Evolutionary conservation across 768 basidiomycete genomes (phyloP).

Genomic region (Russula sp.): DNA sequence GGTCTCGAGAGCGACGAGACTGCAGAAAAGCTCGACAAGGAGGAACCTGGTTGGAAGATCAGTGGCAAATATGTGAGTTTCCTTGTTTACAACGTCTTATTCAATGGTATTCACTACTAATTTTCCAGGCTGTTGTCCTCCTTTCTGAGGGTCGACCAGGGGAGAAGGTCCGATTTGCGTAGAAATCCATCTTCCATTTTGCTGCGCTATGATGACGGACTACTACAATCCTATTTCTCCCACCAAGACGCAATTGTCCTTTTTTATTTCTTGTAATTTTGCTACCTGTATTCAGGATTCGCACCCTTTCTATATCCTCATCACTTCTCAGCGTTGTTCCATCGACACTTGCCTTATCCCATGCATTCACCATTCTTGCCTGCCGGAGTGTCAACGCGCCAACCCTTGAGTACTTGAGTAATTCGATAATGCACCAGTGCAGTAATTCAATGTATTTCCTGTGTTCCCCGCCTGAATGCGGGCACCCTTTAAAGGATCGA

Average conservation of each 20-base stretch:
- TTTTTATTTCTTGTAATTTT: constrained; percentile 14
- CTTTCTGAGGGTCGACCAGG: constrained; percentile 84
- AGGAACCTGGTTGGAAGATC: constrained; percentile 94
- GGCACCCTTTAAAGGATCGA: neutral
- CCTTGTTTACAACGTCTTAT: neutral
- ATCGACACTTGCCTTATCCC: neutral
- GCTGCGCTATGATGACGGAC: neutral
- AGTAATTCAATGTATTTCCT: neutral
- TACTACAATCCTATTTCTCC: neutral
- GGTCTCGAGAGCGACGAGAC: constrained; percentile 68
- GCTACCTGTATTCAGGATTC: constrained; percentile 7
- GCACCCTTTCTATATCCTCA: neutral
- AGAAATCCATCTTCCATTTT: neutral
- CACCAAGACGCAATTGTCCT: constrained; percentile 1
- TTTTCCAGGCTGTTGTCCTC: constrained; percentile 69
- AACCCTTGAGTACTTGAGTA: constrained; percentile 6
- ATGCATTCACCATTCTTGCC: constrained; percentile 2
- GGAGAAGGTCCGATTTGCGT: constrained; percentile 77
- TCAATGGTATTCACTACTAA: neutral
- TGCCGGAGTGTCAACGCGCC: neutral
- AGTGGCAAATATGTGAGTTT: constrained; percentile 87
- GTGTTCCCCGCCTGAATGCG: neutral
- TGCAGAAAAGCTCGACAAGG: constrained; percentile 74
- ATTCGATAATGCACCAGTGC: constrained; percentile 4
- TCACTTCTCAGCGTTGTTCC: neutral